Base-by-base conservation (phyloP, 2,329 filamentous ascomycete genomes). In the Myriosclerotinia scirpicola region DNA sequence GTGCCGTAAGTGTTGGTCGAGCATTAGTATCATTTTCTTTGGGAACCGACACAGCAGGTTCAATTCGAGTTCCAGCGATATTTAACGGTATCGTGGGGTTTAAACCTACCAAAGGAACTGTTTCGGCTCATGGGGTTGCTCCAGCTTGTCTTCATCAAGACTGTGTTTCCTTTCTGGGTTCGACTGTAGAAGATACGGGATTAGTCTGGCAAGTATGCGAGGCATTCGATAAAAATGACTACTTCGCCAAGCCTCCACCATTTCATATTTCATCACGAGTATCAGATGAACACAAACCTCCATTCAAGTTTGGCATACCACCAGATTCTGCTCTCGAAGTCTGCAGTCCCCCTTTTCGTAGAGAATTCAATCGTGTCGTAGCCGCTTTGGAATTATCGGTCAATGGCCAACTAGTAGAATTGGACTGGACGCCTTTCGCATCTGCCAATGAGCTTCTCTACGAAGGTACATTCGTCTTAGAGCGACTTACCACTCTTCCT, bases 101-200 rank as follows among this genome's bases (percentile, higher is more conserved):
- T 58, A 79, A 79, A 69, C 82, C 82, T 2, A 84, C 82, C 2
- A 80, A 81, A 72, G 82, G 82, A 5, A 81, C 81, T 0, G 75
- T 84, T 9, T 81, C 80, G 5, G 79, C 80, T 44, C 73, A 73
- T 9, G 82, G 82, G 5, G 77, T 84, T 0, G 79, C 79, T 6
- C 82, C 82, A 34, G 84, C 84, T 26, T 86, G 83, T 69, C 75
- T 80, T 40, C 83, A 81, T 17, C 78, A 85, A 15, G 84, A 86
- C 72, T 84, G 82, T 68, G 80, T 85, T 48, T 81, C 83, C 0
- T 79, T 85, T 61, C 77, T 83, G 54, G 77, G 82, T 3, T 73
- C 75, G 12, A 82, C 76, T 15, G 76, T 82, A 5, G 73, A 78
- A 30, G 83, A 85, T 72, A 80, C 80, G 11, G 76, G 82, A 59